Conservation (phyloP, 1,139 yeast species). For the Saccharomyces uvarum region DNA sequence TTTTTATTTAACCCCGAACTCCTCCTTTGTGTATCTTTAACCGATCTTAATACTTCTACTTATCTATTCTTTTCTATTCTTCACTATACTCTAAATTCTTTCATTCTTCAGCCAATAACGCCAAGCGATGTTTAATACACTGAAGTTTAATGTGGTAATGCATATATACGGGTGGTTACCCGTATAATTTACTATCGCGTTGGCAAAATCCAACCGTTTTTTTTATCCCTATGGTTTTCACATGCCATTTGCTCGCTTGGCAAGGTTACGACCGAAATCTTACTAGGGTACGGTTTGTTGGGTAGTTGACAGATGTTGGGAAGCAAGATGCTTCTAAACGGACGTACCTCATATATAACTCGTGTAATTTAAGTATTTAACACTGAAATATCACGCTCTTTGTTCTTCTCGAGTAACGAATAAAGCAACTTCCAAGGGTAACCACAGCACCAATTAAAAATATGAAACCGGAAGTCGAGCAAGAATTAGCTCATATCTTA, state of each 20-base stretch:
- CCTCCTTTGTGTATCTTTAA: neutral
- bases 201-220: neutral
- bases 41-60: neutral
- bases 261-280: neutral
- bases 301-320: slow-evolving; percentile 4
- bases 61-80: neutral
- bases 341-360: neutral
- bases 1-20: neutral
- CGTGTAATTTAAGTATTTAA: neutral
- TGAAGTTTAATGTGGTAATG: neutral
- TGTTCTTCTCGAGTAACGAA: neutral
- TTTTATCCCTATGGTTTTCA: neutral
- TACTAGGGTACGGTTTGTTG: neutral
- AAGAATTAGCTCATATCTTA: slow-evolving; percentile 90
- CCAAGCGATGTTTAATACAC: neutral
- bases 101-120: neutral
- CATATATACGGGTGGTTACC: neutral
- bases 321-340: slow-evolving; percentile 2
- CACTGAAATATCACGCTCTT: neutral
- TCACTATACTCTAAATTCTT: neutral
- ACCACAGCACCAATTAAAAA: slow-evolving; percentile 1
- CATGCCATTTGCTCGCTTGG: neutral
- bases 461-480: slow-evolving; percentile 97
- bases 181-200: neutral
- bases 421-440: neutral